Evolutionary conservation across 2,329 filamentous ascomycete species (phyloP), one percentile per base, ranked within the genome.

Genomic region (Trichoderma breve): DNA sequence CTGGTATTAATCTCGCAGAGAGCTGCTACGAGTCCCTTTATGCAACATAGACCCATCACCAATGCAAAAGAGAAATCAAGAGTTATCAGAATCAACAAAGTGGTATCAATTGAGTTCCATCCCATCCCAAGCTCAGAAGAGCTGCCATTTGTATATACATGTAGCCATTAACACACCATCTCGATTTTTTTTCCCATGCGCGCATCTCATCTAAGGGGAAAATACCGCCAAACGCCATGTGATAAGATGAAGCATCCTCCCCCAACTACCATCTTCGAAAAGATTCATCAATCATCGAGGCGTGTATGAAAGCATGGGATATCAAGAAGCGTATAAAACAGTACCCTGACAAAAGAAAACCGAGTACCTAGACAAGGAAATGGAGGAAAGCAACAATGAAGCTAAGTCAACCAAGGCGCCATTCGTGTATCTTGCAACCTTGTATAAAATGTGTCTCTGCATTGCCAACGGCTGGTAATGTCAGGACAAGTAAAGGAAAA

Each of bases 81-180:
- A 21, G 1, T 1, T 51, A 51, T 53, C 47, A 24, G n/a, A 68
- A 24, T 58, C 65, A 68, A 68, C 53, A 68, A 51, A 61, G 71
- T 73, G 73, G 73, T 73, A 73, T 73, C 73, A 73, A 73, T 61
- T 60, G 70, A 55, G 26, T 39, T 32, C 71, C 57, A n/a, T 69
- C 34, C 65, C 66, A 69, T 69, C 34, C 66, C 66, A 62, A 30
- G 70, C 51, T 43, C 61, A 51, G 24, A 71, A 55, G 30, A 61
- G 28, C 57, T 53, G 26, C 65, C 55, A 24, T 24, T 68, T 60
- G 57, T 69, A 69, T 60, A 69, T 69, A 69, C 26, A 61, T 53
- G 61, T 39, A 61, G 36, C 66, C 57, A 69, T 69, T 58, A 69
- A 34, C 66, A 69, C 66, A 28, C 53, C 55, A n/a, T 62, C 57